Base-by-base conservation (phyloP, 768 basidiomycete genomes). In the Tulasnella sp. region DNA sequence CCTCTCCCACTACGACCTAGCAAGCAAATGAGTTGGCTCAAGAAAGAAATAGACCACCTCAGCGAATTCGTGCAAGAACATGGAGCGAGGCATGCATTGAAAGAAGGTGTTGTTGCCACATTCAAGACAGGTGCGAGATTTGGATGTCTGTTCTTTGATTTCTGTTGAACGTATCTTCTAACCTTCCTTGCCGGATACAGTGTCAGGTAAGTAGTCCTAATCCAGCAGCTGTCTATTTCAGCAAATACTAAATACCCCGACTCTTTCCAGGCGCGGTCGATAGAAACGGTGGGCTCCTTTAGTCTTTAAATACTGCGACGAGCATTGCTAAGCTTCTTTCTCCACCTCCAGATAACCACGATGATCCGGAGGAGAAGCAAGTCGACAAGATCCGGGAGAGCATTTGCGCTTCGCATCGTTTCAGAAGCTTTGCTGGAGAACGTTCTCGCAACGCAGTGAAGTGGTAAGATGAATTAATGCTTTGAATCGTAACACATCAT, bases 331-430 rank as follows among this genome's bases (percentile, higher is more conserved):
- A 73, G 5, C 13, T 73, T 5, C 10, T 13, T 6, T 2, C 37
- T 20, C 32, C 46, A 26, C 42, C 39, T 35, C 9, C 61, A 81
- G 81, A 80, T 40, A 90, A 93, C 48, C 94, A 95, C 82, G 92
- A 95, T 81, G 89, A 89, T 72, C 90, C 91, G 0, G 86, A 91
- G 77, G 96, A 95, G 83, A 90, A 89, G 79, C 86, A 84, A 13
- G 86, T 89, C 79, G 96, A 98, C 82, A 85, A 88, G 80, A 86
- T 93, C 80, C 87, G 95, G 32, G 88, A 89, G 1, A 87, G 90
- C 83, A 98, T 98, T 82, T 90, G 91, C 77, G 88, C 88, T 0
- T 84, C 86, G 16, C 98, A 99, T 85, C 89, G 96, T 39, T 99
- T 94, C 84, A 82, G 88, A 32, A 93, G 92, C 80, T 99, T 99